These are phyloP conservation scores for Clavispora fructus DNA, from an alignment of 805 yeast species.

Conservation along the genomic window DNA sequence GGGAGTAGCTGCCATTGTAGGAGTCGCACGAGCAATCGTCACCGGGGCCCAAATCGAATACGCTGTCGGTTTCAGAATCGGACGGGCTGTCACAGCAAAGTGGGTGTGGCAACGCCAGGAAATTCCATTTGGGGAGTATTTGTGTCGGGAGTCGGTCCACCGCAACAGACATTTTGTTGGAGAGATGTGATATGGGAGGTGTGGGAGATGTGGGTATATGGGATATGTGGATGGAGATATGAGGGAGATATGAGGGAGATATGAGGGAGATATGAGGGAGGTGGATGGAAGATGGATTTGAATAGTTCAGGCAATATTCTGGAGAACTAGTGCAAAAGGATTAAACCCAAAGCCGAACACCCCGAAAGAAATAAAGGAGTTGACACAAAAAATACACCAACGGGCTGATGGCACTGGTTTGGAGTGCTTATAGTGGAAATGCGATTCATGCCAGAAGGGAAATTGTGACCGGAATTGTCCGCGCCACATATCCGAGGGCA, in stretches of 20 bases:
- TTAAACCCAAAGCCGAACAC: neutral
- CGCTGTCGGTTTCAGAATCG: conserved; percentile 9
- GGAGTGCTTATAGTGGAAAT: neutral
- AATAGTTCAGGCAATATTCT: no score
- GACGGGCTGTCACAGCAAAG: neutral
- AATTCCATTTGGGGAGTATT: neutral
- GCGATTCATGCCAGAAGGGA: neutral
- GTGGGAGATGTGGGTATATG: neutral
- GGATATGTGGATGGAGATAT: no score
- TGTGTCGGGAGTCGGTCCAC: neutral
- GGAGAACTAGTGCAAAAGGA: no score
- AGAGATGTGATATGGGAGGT: neutral
- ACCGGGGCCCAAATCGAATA: conserved; percentile 5
- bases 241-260: no score
- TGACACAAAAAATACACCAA: neutral
- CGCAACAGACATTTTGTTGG: neutral
- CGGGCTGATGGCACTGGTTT: neutral
- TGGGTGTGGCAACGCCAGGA: neutral
- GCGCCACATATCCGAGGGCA: neutral
- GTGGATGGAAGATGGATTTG: no score
- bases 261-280: no score
- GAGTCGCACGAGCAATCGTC: conserved; percentile 2
- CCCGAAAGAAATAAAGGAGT: neutral
- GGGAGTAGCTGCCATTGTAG: neutral
- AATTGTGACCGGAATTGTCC: neutral